A percentile compares a stretch with the other conserved stretches of the same genome.
Evolutionary conservation across 2,329 filamentous ascomycete genomes (phyloP).

Genomic region (Bipolaris bicolor): DNA sequence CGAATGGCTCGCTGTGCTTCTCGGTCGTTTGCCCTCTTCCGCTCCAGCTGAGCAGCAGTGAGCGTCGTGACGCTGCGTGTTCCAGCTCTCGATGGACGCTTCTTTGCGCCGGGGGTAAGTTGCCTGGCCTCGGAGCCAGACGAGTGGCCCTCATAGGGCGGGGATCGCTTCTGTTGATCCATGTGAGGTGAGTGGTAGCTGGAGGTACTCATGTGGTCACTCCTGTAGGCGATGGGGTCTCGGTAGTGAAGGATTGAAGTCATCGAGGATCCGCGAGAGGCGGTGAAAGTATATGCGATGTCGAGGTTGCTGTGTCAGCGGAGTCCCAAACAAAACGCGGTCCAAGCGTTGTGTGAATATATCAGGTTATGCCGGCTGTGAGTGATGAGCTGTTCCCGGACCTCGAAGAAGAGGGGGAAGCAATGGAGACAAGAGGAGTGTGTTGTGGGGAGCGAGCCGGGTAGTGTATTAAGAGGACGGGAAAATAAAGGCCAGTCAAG

Average conservation of each 20-base stretch:
- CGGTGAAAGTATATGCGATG: constrained; percentile 41
- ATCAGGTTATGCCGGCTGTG: constrained; percentile 26
- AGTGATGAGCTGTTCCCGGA: constrained; percentile 32
- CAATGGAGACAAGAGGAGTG: constrained; percentile 28
- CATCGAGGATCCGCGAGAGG: constrained; percentile 48
- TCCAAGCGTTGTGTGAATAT: constrained; percentile 36
- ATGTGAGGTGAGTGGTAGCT: constrained; percentile 45
- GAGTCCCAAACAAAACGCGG: constrained; percentile 27
- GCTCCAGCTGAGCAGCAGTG: constrained; percentile 63
- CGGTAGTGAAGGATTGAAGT: constrained; percentile 51
- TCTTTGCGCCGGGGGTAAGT: constrained; percentile 50
- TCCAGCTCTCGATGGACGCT: constrained; percentile 60
- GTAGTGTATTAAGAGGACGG: constrained; percentile 25
- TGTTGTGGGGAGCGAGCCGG: constrained; percentile 31
- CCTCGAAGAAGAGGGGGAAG: constrained; percentile 22
- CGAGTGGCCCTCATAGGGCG: constrained; percentile 48
- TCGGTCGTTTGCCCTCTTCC: constrained; percentile 66
- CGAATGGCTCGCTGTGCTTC: constrained; percentile 66
- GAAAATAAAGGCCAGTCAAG: constrained; percentile 23
- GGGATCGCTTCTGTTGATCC: constrained; percentile 45
- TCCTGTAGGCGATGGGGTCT: constrained; percentile 48
- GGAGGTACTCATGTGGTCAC: constrained; percentile 48
- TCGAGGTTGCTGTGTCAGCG: constrained; percentile 44
- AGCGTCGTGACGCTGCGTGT: constrained; percentile 64
- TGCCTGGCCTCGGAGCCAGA: constrained; percentile 49